Base-by-base conservation (phyloP, 257 asterid genomes). In the Coffea eugenioides region DNA sequence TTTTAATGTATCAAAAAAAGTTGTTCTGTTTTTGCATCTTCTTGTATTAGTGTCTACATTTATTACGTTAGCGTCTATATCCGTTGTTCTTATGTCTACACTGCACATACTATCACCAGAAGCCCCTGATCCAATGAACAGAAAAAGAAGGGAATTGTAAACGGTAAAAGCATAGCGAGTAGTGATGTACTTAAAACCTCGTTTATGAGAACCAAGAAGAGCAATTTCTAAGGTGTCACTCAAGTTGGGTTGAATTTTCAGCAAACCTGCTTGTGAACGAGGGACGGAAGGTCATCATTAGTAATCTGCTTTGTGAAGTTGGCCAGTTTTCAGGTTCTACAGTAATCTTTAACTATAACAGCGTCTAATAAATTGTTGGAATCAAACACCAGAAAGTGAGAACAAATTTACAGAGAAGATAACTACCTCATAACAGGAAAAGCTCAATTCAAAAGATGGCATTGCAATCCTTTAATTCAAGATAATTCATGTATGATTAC, bases 401-500 rank as follows among this genome's bases (percentile, higher is more conserved):
- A 39, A 62, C 65, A 72, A 39, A 16, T 18, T 39, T 25, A 49
- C 6, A 71, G 4, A 21, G 15, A 59, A 45, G 39, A 20, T 36
- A 4, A 16, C 39, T 12, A 18, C 20, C 27, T 45, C 14, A 41
- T 69, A 14, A 9, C 43, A 48, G 69, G 73, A 23, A 73, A 39
- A 36, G 18, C 27, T 51, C 61, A 62, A 48, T 43, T 75, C 71
- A 10, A 80, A 20, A 51, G 11, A 80, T 36, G 41, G 14, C n/a
- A 54, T 5, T 69, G 61, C 7, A 36, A 69, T 51, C 31, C 70
- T 56, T 52, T 36, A 41, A 48, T 80, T 80, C 66, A 74, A 74
- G 48, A 39, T 68, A 75, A 67, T 68, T 68, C 76, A 70, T 20
- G 83, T 75, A 75, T 71, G 81, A 83, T 75, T 85, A 65, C 85